These are phyloP conservation scores for Nissolia schottii DNA, from an alignment of 306 rosid genomes.

Conservation along the genomic window DNA sequence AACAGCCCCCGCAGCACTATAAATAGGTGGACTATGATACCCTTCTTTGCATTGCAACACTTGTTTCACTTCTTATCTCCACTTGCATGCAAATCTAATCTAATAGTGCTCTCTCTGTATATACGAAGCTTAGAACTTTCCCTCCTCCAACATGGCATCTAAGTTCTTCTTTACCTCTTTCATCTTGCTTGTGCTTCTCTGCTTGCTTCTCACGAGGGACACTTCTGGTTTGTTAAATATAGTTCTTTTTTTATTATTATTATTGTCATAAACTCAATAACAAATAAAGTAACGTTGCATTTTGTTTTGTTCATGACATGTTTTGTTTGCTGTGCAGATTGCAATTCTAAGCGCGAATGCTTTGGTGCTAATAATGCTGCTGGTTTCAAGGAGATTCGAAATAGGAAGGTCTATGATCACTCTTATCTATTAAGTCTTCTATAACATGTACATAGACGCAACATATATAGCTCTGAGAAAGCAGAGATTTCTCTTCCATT, in stretches of 20 bases:
- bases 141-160: conserved; percentile 44
- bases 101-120: not conserved
- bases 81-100: conserved; percentile 8
- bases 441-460: not conserved
- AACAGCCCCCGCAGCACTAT: conserved; percentile 36
- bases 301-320: not conserved
- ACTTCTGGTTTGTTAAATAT: conserved; percentile 39
- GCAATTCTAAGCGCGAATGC: conserved; percentile 33
- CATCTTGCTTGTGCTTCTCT: conserved; percentile 29
- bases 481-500: not conserved
- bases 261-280: not conserved
- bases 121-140: not conserved
- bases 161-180: conserved; percentile 20
- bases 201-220: conserved; percentile 33
- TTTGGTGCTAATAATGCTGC: conserved; percentile 24
- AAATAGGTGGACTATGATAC: conserved; percentile 22
- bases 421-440: not conserved
- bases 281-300: not conserved
- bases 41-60: not conserved
- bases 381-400: conserved; percentile 16
- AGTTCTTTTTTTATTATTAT: conserved; percentile 1
- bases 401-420: conserved; percentile 53
- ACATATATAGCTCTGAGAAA: not conserved
- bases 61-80: not conserved
- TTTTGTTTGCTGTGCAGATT: conserved; percentile 31